Evolutionary conservation across 1,284 basidiomycete genomes (phyloP), one percentile per base, ranked within the genome.

Genomic region (Pisolithus thermaeus): DNA sequence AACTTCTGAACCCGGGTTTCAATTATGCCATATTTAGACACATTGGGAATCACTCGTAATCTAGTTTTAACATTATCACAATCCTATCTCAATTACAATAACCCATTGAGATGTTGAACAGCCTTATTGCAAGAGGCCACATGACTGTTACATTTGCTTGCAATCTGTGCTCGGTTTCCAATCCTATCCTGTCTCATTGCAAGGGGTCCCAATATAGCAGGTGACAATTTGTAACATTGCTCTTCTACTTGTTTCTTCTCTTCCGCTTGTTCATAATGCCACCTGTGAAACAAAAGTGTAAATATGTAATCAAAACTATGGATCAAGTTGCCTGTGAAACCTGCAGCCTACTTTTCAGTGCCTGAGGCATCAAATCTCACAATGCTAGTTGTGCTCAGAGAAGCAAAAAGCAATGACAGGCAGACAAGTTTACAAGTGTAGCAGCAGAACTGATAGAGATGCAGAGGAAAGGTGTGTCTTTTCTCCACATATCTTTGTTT

Each of bases 11-110:
- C 37, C 37, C n/a, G 8, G 25, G 37, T 48, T 48, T 8, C 25
- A 48, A 48, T 37, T 37, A 37, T 37, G 36, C 47, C 22, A 27
- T 48, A 48, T 48, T 48, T 48, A 22, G 38, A 48, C 47, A n/a
- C 22, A 45, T 40, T 48, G 22, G 18, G 20, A 47, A 27, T n/a
- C 18, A 4, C 32, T 47, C 22, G 20, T 40, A 40, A 40, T 22
- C n/a, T 2, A 40, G 12, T 40, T 40, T 6, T 4, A 40, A 9
- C n/a, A 4, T 20, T 40, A 40, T 40, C 18, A 20, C 22, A 40
- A 40, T 22, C 38, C 4, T 9, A 22, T 40, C 38, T 40, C 14
- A 40, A 40, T 40, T 9, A 11, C 3, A 8, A 30, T 30, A 8
- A 30, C 28, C 8, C 9, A 30, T 30, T 30, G 28, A 11, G 2